A percentile compares a stretch with the other conserved stretches of the same genome.
These are phyloP conservation scores for Knufia fluminis DNA, from an alignment of 2,329 filamentous ascomycete genomes.

Conservation along the genomic window DNA sequence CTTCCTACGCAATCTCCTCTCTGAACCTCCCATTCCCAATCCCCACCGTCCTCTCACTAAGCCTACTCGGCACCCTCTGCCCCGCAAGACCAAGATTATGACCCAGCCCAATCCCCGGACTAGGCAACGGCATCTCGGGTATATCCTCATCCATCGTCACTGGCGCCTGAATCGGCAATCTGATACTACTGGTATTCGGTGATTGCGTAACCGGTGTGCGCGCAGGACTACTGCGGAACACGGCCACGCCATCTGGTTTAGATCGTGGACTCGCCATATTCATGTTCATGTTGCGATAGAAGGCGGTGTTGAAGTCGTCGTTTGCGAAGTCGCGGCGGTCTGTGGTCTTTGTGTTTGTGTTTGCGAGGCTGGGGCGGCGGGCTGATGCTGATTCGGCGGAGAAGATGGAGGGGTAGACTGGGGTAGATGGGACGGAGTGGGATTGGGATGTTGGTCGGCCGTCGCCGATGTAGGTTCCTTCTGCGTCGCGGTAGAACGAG, in stretches of 20 bases:
- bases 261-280: no score
- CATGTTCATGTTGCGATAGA: conserved; percentile 20
- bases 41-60: neutral
- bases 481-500: conserved; percentile 26
- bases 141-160: conserved; percentile 19
- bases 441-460: conserved; percentile 15
- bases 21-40: conserved; percentile 5
- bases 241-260: conserved; percentile 24
- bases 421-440: conserved; percentile 17
- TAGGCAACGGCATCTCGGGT: conserved; percentile 21
- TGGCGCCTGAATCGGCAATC: conserved; percentile 18
- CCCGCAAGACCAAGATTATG: neutral
- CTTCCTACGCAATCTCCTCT: neutral
- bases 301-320: conserved; percentile 13
- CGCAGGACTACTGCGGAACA: conserved; percentile 36
- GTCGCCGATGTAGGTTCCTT: conserved; percentile 23
- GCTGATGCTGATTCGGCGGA: conserved; percentile 1
- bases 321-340: conserved; percentile 7
- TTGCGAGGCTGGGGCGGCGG: conserved; percentile 14
- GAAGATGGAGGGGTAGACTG: conserved; percentile 5
- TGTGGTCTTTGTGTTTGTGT: neutral
- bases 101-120: neutral
- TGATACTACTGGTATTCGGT: conserved; percentile 24
- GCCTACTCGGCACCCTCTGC: neutral
- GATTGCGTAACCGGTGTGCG: conserved; percentile 33